phyloP scores from a whole-genome alignment of 306 rosid genomes.

The Fragaria ananassa region DNA sequence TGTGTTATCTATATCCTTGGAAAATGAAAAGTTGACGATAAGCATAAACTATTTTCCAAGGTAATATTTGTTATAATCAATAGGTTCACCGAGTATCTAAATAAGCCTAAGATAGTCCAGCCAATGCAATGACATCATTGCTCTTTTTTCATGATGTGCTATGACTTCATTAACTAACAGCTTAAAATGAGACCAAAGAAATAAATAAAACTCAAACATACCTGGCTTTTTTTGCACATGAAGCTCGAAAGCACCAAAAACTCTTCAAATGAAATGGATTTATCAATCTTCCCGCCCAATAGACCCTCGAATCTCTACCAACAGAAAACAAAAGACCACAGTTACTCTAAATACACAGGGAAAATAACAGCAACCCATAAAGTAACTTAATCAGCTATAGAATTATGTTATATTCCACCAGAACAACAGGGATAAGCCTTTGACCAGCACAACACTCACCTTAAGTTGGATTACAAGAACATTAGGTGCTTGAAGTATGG shows the following conservation, averaged over 20 bases:
- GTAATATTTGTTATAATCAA: not conserved
- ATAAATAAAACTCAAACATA: slow-evolving; percentile 20
- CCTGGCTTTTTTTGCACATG: slow-evolving; percentile 95
- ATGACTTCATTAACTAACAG: slow-evolving; percentile 8
- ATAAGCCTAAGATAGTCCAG: not conserved
- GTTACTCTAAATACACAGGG: slow-evolving; percentile 1
- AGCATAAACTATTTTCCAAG: not conserved
- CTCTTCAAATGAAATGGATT: slow-evolving; percentile 85
- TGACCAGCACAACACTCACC: slow-evolving; percentile 40
- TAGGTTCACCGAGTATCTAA: not conserved
- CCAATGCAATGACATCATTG: not conserved
- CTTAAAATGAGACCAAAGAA: slow-evolving; percentile 23
- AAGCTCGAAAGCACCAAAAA: slow-evolving; percentile 84
- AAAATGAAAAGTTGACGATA: not conserved
- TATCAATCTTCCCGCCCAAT: slow-evolving; percentile 87
- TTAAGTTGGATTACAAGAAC: slow-evolving; percentile 87
- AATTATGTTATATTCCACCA: not conserved
- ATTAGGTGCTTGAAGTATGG: slow-evolving; percentile 88
- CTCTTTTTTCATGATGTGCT: not conserved
- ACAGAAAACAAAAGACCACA: slow-evolving; percentile 35
- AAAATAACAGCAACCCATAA: slow-evolving; percentile 10
- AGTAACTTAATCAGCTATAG: slow-evolving; percentile 12
- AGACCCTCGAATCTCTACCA: slow-evolving; percentile 93
- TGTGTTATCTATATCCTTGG: not conserved
- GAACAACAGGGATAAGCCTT: not conserved